Conservation (phyloP, 2,329 filamentous ascomycete species). For the Colletotrichum phormii region DNA sequence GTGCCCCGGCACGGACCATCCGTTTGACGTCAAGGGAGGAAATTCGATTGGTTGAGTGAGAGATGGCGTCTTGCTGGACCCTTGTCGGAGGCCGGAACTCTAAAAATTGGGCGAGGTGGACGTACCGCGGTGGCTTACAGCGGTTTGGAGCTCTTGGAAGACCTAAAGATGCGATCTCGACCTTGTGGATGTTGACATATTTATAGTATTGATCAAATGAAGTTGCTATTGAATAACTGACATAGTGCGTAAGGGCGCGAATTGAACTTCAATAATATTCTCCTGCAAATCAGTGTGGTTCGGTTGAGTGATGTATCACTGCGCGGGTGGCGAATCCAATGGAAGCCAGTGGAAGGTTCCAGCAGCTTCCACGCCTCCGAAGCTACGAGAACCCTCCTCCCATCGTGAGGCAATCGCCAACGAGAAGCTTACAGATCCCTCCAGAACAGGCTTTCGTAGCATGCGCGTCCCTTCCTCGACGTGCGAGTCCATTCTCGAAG, state of each 20-base stretch:
- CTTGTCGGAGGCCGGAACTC: conserved; percentile 5
- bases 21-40: background rate
- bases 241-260: fast-evolving
- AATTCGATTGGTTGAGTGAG: background rate
- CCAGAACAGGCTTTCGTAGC: background rate
- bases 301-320: background rate
- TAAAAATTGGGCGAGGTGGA: conserved; percentile 6
- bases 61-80: background rate
- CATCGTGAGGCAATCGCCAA: conserved; percentile 25
- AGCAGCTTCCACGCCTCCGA: conserved; percentile 37
- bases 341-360: conserved; percentile 46
- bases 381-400: conserved; percentile 30
- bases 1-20: background rate
- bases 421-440: background rate
- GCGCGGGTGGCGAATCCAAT: background rate
- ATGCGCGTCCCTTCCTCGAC: conserved; percentile 5
- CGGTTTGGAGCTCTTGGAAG: background rate
- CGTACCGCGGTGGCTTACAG: background rate
- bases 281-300: background rate
- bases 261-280: background rate
- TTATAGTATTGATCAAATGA: background rate
- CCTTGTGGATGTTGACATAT: background rate
- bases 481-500: conserved; percentile 30
- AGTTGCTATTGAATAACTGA: background rate
- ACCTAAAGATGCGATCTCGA: background rate